A percentile compares a stretch with the other conserved stretches of the same genome.
These are phyloP conservation scores for Colletotrichum sp. DNA, from an alignment of 2,329 filamentous ascomycete species.

Conservation along the genomic window DNA sequence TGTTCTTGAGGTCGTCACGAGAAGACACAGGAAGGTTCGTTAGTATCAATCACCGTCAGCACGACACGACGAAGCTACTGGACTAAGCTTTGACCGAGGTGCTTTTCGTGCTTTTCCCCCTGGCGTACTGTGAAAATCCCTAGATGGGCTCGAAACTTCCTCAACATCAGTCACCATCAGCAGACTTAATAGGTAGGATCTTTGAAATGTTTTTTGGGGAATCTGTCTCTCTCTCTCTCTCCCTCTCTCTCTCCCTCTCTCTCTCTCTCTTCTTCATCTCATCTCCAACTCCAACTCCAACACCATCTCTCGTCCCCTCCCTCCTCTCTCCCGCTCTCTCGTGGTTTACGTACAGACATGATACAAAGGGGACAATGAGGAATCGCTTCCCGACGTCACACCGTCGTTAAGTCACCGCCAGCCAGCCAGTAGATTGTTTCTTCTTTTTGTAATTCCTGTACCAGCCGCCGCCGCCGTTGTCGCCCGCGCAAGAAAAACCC, in stretches of 20 bases:
- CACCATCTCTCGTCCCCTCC: neutral
- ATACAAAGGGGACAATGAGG: slow-evolving; percentile 17
- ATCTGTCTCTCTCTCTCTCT: neutral
- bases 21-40: neutral
- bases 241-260: neutral
- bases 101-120: too few relatives aligned
- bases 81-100: too few relatives aligned
- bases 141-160: too few relatives aligned
- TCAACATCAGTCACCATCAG: neutral
- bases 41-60: neutral
- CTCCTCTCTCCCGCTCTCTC: neutral
- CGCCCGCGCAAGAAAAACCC: slow-evolving; percentile 6
- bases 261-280: neutral
- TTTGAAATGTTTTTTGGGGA: neutral
- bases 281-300: neutral
- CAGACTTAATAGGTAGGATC: neutral
- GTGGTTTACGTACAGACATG: slow-evolving; percentile 21
- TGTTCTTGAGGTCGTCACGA: neutral
- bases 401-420: slow-evolving; percentile 8
- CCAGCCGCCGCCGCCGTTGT: neutral
- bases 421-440: neutral
- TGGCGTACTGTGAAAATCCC: too few relatives aligned
- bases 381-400: slow-evolving; percentile 16
- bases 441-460: slow-evolving; percentile 1
- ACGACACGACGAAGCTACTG: neutral